Evolutionary conservation across 805 yeast genomes (phyloP), one percentile per base, ranked within the genome.

Genomic region (Isabelozyma gotoi): DNA sequence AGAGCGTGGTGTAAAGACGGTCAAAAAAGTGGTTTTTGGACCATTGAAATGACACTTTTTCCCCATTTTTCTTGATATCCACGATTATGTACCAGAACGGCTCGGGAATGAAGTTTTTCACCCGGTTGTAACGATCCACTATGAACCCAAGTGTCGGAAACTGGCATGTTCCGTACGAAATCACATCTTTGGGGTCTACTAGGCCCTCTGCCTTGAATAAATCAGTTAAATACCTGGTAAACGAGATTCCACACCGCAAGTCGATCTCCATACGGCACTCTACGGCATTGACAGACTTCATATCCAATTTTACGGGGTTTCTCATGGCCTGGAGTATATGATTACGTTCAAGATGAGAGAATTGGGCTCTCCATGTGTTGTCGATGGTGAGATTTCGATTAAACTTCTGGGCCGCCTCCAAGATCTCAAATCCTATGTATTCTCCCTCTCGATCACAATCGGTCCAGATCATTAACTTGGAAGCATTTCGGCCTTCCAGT

Each of bases 391-490:
- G 56, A 2, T 65, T 49, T 1, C 64, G 52, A 56, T 85, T 84
- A 5, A 63, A 61, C 48, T 71, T 72, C 39, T 60, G 58, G 0
- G 96, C 97, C n/a, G 82, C 84, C 41, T 81, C 74, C 29, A 80
- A 73, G 12, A 95, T 81, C 55, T 91, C 96, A 68, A 75, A 81
- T 0, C 97, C 98, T 44, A 91, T 91, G 62, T 82, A 85, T 61
- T 91, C 98, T 2, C 98, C 98, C 60, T 91, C 98, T 31, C 97
- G 73, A 73, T 91, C 98, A 65, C 99, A 94, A 74, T 94, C 99
- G 0, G 99, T 94, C 98, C 99, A 94, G 6, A 94, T 88, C 87
- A 89, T 88, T 42, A 94, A 65, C 33, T 68, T 68, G 41, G 81
- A 78, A 4, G 88, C 78, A 15, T 56, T 56, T 33, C 82, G 61